A percentile compares a stretch with the other conserved stretches of the same genome.
Evolutionary conservation across 305 asterid species (phyloP).

Genomic region (Vinca major): DNA sequence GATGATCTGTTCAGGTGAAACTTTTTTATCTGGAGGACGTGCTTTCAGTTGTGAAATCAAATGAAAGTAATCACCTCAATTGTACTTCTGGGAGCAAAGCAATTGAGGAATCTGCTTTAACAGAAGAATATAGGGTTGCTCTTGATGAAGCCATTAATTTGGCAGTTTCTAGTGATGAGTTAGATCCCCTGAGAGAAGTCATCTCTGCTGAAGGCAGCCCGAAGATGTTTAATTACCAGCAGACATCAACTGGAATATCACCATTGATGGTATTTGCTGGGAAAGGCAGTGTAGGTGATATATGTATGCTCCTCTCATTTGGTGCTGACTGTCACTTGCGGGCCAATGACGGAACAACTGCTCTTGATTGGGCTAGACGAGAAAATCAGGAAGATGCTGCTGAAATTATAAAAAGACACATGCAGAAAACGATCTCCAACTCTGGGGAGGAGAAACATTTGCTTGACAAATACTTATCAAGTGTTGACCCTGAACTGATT

Average conservation of each 20-base stretch:
- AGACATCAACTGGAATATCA: constrained; percentile 63
- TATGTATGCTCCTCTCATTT: constrained; percentile 81
- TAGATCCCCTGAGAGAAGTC: constrained; percentile 63
- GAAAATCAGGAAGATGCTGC: constrained; percentile 52
- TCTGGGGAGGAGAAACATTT: constrained; percentile 45
- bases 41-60: constrained; percentile 49
- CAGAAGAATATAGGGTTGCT: constrained; percentile 54
- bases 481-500: constrained; percentile 56
- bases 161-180: constrained; percentile 59
- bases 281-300: constrained; percentile 67
- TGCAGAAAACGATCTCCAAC: constrained; percentile 36
- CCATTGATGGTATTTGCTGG: constrained; percentile 86
- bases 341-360: constrained; percentile 56
- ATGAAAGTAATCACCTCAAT: constrained; percentile 25
- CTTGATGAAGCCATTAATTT: constrained; percentile 75
- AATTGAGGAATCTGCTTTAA: constrained; percentile 32
- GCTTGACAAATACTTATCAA: constrained; percentile 62
- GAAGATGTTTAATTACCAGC: constrained; percentile 53
- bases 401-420: constrained; percentile 47
- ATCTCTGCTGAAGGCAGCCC: constrained; percentile 52
- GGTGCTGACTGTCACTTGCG: constrained; percentile 58
- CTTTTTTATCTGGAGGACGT: constrained; percentile 74
- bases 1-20: constrained; percentile 49
- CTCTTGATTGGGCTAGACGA: constrained; percentile 65
- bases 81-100: constrained; percentile 22